Conservation (phyloP, 371 early-diverging fungal species). For the Nematocida ironsii region DNA sequence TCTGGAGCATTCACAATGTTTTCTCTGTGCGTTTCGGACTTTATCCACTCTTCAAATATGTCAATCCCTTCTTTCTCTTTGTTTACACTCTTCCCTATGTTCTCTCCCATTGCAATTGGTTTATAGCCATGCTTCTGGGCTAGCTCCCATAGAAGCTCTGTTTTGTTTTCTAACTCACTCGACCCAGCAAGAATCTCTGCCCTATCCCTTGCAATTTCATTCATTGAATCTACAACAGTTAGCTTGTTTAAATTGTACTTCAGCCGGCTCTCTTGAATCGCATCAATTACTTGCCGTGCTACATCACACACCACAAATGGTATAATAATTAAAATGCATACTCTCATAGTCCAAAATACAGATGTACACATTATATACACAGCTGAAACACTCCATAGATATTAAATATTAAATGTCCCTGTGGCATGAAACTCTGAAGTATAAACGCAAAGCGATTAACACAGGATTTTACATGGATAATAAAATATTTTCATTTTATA, state of each 20-base stretch:
- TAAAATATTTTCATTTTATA: constrained; percentile 24
- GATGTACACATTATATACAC: constrained; percentile 13
- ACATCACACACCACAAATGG: constrained; percentile 11
- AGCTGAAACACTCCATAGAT: constrained; percentile 30
- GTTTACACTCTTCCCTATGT: constrained; percentile 69
- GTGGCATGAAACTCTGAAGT: constrained; percentile 60
- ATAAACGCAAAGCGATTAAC: constrained; percentile 57
- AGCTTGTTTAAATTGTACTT: constrained; percentile 54
- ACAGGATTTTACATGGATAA: constrained; percentile 13
- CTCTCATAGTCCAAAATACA: constrained; percentile 13
- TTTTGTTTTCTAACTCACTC: constrained; percentile 58
- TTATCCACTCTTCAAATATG: constrained; percentile 67
- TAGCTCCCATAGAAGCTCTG: constrained; percentile 18
- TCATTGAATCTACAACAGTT: constrained; percentile 19
- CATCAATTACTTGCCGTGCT: constrained; percentile 50
- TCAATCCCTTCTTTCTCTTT: constrained; percentile 61
- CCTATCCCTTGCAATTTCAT: constrained; percentile 59
- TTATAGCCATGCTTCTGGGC: constrained; percentile 30
- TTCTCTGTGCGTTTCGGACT: constrained; percentile 65
- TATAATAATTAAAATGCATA: constrained; percentile 4
- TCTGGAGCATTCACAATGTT: constrained; percentile 68
- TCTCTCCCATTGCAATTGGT: constrained; percentile 60
- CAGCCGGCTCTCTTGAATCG: constrained; percentile 65
- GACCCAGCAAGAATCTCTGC: constrained; percentile 62
- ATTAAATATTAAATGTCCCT: constrained; percentile 56